A percentile compares a stretch with the other conserved stretches of the same genome.
phyloP scores from a whole-genome alignment of 208 protist genomes.

The Crithidia fasciculata region DNA sequence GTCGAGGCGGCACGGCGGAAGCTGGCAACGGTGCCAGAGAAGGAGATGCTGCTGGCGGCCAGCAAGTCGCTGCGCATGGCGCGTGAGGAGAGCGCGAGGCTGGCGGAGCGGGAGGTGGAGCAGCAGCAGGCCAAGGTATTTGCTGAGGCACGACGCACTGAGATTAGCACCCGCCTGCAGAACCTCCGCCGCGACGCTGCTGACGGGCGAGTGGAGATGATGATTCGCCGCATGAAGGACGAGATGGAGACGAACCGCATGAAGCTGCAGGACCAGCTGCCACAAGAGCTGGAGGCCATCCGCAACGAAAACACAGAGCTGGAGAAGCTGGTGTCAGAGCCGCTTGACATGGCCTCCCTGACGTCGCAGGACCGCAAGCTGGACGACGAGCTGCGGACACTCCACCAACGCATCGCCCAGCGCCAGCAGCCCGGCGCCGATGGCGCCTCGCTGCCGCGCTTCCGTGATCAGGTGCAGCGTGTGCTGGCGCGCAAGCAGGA shows the following conservation, averaged over 20 bases:
- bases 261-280: conserved; percentile 88
- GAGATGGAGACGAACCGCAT: conserved; percentile 89
- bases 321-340: conserved; percentile 78
- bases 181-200: conserved; percentile 83
- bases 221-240: conserved; percentile 86
- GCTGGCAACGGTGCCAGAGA: conserved; percentile 65
- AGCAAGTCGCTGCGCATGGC: conserved; percentile 74
- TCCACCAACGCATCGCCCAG: conserved; percentile 66
- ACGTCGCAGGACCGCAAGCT: conserved; percentile 66
- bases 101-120: conserved; percentile 78
- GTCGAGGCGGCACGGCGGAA: conserved; percentile 81
- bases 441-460: conserved; percentile 75
- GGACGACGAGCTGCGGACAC: conserved; percentile 66
- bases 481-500: conserved; percentile 74
- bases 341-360: conserved; percentile 80
- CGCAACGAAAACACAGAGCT: conserved; percentile 81
- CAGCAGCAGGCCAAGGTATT: conserved; percentile 83
- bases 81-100: conserved; percentile 73
- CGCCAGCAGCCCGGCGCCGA: conserved; percentile 76
- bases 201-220: conserved; percentile 81
- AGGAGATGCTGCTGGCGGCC: conserved; percentile 80
- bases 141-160: conserved; percentile 64
- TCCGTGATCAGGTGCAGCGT: conserved; percentile 86
- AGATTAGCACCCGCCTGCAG: conserved; percentile 84
- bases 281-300: conserved; percentile 79